Evolutionary conservation across 2,329 filamentous ascomycete species (phyloP).

Genomic region (Exophiala calicioides): DNA sequence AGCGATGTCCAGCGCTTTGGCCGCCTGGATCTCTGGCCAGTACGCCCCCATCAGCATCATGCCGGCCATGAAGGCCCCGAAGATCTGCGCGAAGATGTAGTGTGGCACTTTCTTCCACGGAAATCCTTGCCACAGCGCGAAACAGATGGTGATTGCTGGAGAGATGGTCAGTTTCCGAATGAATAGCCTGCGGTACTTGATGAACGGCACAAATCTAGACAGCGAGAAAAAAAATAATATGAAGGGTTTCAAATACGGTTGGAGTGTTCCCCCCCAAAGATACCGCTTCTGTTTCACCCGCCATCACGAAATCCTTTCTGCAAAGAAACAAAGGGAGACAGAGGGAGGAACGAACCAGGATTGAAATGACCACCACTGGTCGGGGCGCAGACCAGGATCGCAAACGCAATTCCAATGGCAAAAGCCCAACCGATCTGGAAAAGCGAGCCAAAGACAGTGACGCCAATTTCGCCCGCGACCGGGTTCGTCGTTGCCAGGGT

Average conservation of each 20-base stretch:
- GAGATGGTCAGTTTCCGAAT: no score
- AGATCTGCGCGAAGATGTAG: constrained; percentile 58
- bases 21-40: constrained; percentile 51
- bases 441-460: constrained; percentile 50
- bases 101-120: constrained; percentile 54
- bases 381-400: constrained; percentile 58
- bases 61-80: constrained; percentile 59
- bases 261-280: no score
- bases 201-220: no score
- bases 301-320: no score
- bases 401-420: constrained; percentile 59
- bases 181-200: no score
- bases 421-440: constrained; percentile 60
- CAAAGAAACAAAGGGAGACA: no score
- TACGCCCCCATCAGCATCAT: constrained; percentile 60
- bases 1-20: constrained; percentile 42
- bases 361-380: constrained; percentile 60
- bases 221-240: no score
- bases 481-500: constrained; percentile 43
- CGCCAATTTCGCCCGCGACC: constrained; percentile 38
- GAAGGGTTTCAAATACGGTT: no score
- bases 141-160: constrained; percentile 51
- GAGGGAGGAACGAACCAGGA: no score
- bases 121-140: constrained; percentile 59
- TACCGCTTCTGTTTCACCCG: no score